Evolutionary conservation across 352 stramenopile genomes (phyloP).

Genomic region (Pythium apleroticum): DNA sequence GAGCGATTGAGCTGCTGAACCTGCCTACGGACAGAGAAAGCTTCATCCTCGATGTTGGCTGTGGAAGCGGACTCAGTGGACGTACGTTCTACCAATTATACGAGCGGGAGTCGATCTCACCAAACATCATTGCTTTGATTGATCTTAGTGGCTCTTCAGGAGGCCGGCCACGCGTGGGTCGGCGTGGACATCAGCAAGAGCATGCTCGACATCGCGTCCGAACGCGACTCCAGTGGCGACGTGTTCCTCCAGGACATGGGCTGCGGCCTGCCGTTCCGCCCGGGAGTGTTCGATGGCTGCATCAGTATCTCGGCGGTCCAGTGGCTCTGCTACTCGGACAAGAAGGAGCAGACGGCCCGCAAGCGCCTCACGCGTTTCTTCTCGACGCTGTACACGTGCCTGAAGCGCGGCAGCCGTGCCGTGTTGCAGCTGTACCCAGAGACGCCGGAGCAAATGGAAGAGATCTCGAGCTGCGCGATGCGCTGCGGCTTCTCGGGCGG

Average conservation of each 20-base stretch:
- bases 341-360: slow-evolving; percentile 92
- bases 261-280: slow-evolving; percentile 96
- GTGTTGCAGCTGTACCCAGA: slow-evolving; percentile 99
- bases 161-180: slow-evolving; percentile 96
- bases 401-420: slow-evolving; percentile 89
- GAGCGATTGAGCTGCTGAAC: slow-evolving; percentile 97
- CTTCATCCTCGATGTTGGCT: slow-evolving; percentile 97
- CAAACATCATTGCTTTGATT: slow-evolving; percentile 20
- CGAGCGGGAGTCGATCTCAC: slow-evolving; percentile 9
- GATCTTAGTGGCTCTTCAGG: slow-evolving; percentile 74
- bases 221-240: slow-evolving; percentile 89
- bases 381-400: slow-evolving; percentile 88
- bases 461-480: slow-evolving; percentile 90
- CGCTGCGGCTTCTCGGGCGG: slow-evolving; percentile 92
- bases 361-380: slow-evolving; percentile 97
- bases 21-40: slow-evolving; percentile 82
- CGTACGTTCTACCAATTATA: slow-evolving; percentile 39
- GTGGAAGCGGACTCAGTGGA: slow-evolving; percentile 95
- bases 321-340: slow-evolving; percentile 99
- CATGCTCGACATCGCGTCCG: slow-evolving; percentile 99
- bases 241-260: slow-evolving; percentile 97
- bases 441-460: slow-evolving; percentile 95
- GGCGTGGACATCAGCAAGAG: slow-evolving; percentile 97
- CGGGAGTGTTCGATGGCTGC: slow-evolving; percentile 97
- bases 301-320: slow-evolving; percentile 99